Conservation (phyloP, 2,329 filamentous ascomycete species). For the Alternaria brassicae region DNA sequence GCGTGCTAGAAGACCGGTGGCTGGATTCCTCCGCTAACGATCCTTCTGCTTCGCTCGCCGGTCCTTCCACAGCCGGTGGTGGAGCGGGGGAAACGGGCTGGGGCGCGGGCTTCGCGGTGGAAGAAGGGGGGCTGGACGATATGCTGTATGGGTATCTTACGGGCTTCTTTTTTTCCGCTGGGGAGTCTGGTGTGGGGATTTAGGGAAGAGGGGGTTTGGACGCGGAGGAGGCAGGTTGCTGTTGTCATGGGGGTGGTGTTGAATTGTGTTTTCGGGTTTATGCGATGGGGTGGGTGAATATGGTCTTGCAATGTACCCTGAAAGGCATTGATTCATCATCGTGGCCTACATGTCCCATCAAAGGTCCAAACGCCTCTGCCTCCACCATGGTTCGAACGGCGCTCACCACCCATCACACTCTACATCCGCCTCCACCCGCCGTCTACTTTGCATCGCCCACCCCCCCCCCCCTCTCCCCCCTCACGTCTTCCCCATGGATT, state of each 20-base stretch:
- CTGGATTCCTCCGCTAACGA: constrained; percentile 69
- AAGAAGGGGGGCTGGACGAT: constrained; percentile 75
- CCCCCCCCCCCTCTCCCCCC: too few species aligned
- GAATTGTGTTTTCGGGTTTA: constrained; percentile 76
- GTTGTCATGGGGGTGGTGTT: constrained; percentile 84
- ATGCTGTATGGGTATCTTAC: constrained; percentile 87
- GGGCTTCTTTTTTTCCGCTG: constrained; percentile 92
- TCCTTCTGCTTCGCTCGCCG: constrained; percentile 46
- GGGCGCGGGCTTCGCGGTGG: constrained; percentile 61
- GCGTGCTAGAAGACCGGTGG: constrained; percentile 87
- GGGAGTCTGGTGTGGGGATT: constrained; percentile 85
- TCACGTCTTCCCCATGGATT: too few species aligned
- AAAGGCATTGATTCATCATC: background rate
- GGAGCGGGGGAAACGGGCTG: constrained; percentile 50
- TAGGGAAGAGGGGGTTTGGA: constrained; percentile 87
- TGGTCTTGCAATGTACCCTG: too few species aligned
- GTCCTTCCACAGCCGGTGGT: constrained; percentile 37
- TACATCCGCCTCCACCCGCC: background rate
- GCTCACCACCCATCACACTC: background rate
- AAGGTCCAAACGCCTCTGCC: background rate
- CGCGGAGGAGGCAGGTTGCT: constrained; percentile 81
- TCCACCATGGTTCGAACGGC: background rate
- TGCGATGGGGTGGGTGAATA: constrained; percentile 65
- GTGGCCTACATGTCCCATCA: background rate
- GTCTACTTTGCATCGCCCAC: too few species aligned